These are phyloP conservation scores for Clarireedia hainanense DNA, from an alignment of 2,329 filamentous ascomycete genomes.

Conservation along the genomic window DNA sequence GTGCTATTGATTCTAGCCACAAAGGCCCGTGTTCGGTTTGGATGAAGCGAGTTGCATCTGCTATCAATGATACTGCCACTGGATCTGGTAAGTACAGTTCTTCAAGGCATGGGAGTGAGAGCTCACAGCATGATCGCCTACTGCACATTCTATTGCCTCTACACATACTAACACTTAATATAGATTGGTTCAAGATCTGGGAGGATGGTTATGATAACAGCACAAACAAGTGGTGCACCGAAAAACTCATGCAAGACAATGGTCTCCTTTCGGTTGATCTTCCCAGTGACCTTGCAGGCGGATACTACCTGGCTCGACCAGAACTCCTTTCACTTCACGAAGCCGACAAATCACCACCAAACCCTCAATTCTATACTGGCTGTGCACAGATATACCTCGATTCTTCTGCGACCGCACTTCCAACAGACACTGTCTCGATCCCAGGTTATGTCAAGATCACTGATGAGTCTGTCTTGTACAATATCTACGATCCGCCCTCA, in stretches of 20 bases:
- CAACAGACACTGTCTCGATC: constrained; percentile 50
- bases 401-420: constrained; percentile 39
- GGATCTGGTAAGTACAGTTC: constrained; percentile 42
- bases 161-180: background rate
- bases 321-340: constrained; percentile 64
- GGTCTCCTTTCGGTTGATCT: constrained; percentile 56
- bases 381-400: constrained; percentile 65
- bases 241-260: constrained; percentile 56
- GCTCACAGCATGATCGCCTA: too few species aligned
- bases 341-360: constrained; percentile 40
- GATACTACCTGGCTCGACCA: constrained; percentile 64
- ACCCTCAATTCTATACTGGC: constrained; percentile 67
- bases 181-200: constrained; percentile 68
- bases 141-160: too few species aligned
- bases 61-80: constrained; percentile 42
- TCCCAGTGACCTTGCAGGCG: constrained; percentile 51
- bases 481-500: constrained; percentile 51
- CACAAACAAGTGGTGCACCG: constrained; percentile 58
- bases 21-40: constrained; percentile 67
- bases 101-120: background rate
- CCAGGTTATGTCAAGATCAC: constrained; percentile 53
- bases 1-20: constrained; percentile 52
- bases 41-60: constrained; percentile 59
- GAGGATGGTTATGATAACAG: constrained; percentile 55
- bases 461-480: constrained; percentile 51